These are phyloP conservation scores for Cladosporium sp. DNA, from an alignment of 2,329 filamentous ascomycete species.

Conservation along the genomic window DNA sequence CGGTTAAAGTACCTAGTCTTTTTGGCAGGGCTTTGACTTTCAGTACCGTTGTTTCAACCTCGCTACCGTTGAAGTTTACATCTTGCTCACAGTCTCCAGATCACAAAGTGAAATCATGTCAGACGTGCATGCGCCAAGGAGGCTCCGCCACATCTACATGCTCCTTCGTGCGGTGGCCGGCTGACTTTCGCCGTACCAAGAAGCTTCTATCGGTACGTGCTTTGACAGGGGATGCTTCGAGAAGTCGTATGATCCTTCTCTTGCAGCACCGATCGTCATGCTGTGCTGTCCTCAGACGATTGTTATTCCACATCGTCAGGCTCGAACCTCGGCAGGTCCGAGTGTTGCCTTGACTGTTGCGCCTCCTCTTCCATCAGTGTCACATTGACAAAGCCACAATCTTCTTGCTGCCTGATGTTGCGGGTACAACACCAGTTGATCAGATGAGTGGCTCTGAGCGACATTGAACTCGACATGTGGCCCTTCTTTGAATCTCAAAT, in stretches of 20 bases:
- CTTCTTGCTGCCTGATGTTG: too few relatives aligned
- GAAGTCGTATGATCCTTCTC: constrained; percentile 10
- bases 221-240: background rate
- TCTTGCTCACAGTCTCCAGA: background rate
- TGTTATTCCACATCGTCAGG: too few relatives aligned
- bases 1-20: too few relatives aligned
- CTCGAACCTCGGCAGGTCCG: background rate
- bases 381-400: background rate
- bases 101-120: background rate
- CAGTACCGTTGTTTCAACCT: too few relatives aligned
- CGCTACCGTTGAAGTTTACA: too few relatives aligned
- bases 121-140: constrained; percentile 3
- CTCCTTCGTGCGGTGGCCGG: too few relatives aligned
- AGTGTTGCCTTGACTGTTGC: background rate
- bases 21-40: too few relatives aligned
- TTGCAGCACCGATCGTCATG: constrained; percentile 1
- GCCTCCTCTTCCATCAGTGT: background rate
- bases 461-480: too few relatives aligned
- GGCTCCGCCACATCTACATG: background rate
- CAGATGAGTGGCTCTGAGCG: too few relatives aligned
- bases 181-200: background rate
- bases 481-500: too few relatives aligned
- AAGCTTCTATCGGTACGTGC: background rate
- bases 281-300: background rate
- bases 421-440: too few relatives aligned